Percentiles rank a stretch among this genome's conserved stretches.
These are phyloP conservation scores for Cystobasidiaceae sp. DNA, from an alignment of 1,284 basidiomycete genomes.

Conservation along the genomic window DNA sequence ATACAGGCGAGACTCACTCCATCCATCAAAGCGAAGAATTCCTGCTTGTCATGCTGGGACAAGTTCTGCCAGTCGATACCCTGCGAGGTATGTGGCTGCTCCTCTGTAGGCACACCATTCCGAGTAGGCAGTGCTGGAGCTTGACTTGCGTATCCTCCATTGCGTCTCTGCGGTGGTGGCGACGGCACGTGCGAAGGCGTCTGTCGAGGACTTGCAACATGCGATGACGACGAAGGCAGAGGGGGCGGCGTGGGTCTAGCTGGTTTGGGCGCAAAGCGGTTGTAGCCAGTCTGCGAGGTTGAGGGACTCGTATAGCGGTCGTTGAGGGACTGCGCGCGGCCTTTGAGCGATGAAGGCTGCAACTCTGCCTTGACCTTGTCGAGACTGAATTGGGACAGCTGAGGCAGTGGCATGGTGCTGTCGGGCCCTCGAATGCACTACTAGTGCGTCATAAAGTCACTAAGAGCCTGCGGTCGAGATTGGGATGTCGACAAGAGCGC, in stretches of 20 bases:
- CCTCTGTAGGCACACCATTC: not conserved
- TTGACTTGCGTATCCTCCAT: too few relatives aligned
- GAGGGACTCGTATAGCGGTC: constrained; percentile 22
- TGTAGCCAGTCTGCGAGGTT: constrained; percentile 1
- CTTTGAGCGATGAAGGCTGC: not conserved
- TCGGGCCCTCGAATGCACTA: too few relatives aligned
- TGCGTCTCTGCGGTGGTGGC: not conserved
- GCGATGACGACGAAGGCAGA: not conserved
- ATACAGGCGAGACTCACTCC: constrained; percentile 52
- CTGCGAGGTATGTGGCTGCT: not conserved
- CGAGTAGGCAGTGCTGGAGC: not conserved
- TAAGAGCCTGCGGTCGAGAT: too few relatives aligned
- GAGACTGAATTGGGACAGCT: constrained; percentile 2
- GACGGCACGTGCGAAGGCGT: not conserved
- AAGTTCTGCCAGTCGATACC: constrained; percentile 67
- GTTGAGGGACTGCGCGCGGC: not conserved
- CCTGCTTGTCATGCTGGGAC: constrained; percentile 60
- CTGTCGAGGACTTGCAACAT: not conserved
- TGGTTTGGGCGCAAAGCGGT: not conserved
- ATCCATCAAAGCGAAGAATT: constrained; percentile 68
- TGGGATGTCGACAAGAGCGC: too few relatives aligned
- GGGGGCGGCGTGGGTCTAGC: not conserved
- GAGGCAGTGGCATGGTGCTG: not conserved
- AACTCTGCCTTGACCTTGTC: constrained; percentile 18
- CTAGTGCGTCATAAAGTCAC: too few relatives aligned